Base-by-base conservation (phyloP, 768 basidiomycete genomes). In the Rhodotorula kratochvilovae region DNA sequence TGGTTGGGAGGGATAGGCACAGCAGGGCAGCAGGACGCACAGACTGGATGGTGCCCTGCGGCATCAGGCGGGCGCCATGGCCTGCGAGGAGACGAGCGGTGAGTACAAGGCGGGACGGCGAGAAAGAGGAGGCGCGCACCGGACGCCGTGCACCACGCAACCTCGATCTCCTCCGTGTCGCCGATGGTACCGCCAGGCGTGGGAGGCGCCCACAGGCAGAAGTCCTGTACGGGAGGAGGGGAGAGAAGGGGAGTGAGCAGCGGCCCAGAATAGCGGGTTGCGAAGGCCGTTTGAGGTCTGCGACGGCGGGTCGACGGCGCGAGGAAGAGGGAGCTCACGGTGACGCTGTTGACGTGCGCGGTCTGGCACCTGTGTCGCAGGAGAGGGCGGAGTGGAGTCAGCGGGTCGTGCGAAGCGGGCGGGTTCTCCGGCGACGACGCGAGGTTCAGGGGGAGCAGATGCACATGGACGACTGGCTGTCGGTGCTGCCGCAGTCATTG, bases 401-500 rank as follows among this genome's bases (percentile, higher is more conserved):
- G 36, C 39, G 13, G 39, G 39, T n/a, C n/a, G n/a, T n/a, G n/a
- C n/a, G n/a, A n/a, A n/a, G n/a, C n/a, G n/a, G n/a, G 35, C 48
- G 12, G 12, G 11, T 5, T 5, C 13, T 21, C 19, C 45, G 12
- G 23, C 56, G 23, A 57, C 42, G 36, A 33, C 56, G 15, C n/a
- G 53, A 64, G 17, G 43, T 27, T 29, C 15, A 45, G 61, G 27
- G 17, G n/a, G 12, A 3, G 31, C 8, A 1, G 5, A 56, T 87
- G 80, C 90, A 91, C 66, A 80, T 79, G 7, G 87, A 87, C 8
- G 80, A 82, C 79, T 86, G 87, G 78, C 82, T 85, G 61, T 82
- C 79, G 27, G 79, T 81, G 6, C 84, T 83, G 16, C 87, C 87
- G 79, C 90, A 92, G 66, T 84, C 48, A 50, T 76, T 78, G 67